A percentile compares a stretch with the other conserved stretches of the same genome.
Evolutionary conservation across 2,329 filamentous ascomycete genomes (phyloP).

Genomic region (Rhytidhysteron rufulum): DNA sequence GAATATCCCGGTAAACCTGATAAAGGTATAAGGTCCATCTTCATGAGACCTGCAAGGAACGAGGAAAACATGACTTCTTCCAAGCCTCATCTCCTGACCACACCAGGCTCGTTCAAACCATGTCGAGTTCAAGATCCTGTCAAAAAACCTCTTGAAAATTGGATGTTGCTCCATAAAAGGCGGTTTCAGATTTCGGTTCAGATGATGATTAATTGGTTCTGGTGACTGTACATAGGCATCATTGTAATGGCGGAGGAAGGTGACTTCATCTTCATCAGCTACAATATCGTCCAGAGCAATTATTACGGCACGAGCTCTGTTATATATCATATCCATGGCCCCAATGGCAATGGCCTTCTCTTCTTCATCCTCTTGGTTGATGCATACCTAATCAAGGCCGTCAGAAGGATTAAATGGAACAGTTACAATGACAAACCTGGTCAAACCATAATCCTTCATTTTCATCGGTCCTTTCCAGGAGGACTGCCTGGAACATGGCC

Average conservation of each 20-base stretch:
- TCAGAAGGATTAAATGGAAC: not conserved
- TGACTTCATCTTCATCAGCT: conserved; percentile 30
- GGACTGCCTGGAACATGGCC: conserved; percentile 39
- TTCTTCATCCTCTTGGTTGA: conserved; percentile 37
- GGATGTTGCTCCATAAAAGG: conserved; percentile 27
- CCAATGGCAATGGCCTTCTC: conserved; percentile 39
- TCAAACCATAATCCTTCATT: conserved; percentile 44
- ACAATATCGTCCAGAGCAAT: conserved; percentile 42
- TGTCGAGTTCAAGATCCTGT: conserved; percentile 36
- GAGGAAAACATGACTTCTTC: conserved; percentile 39
- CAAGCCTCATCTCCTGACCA: conserved; percentile 41
- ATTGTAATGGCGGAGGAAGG: conserved; percentile 36
- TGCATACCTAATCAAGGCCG: conserved; percentile 28
- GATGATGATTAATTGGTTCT: conserved; percentile 18
- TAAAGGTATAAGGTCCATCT: conserved; percentile 16
- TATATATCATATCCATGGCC: conserved; percentile 41
- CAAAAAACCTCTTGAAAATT: conserved; percentile 23
- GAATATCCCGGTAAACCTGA: conserved; percentile 40
- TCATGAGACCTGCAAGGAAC: conserved; percentile 30
- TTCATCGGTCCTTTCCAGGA: conserved; percentile 31
- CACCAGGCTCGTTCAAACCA: conserved; percentile 47
- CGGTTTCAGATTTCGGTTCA: conserved; percentile 20
- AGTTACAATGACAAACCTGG: conserved; percentile 21
- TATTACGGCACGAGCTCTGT: conserved; percentile 38
- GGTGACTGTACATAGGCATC: conserved; percentile 30